These are phyloP conservation scores for Melanogaster broomeanus DNA, from an alignment of 768 basidiomycete genomes.

Conservation along the genomic window DNA sequence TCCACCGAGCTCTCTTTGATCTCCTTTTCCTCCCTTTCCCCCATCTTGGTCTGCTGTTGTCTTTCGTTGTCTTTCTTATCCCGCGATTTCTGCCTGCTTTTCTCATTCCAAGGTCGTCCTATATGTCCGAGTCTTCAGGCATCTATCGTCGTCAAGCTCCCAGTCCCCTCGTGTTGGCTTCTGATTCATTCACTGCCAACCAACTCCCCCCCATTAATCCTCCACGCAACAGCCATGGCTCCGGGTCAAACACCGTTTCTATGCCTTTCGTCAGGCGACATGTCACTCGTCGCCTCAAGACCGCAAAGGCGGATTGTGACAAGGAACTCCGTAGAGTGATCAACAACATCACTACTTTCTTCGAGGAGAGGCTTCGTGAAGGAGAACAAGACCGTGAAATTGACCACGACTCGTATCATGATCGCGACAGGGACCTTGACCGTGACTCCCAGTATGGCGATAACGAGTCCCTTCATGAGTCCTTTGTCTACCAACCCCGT, in stretches of 20 bases:
- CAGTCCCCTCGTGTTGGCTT: slow-evolving; percentile 79
- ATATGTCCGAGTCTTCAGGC: slow-evolving; percentile 52
- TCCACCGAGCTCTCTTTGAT: slow-evolving; percentile 13
- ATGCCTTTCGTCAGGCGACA: slow-evolving; percentile 94
- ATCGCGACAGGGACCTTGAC: slow-evolving; percentile 49
- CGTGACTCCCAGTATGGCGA: slow-evolving; percentile 61
- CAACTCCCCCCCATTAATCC: slow-evolving; percentile 43
- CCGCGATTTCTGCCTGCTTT: slow-evolving; percentile 16
- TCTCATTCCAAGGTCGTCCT: not conserved
- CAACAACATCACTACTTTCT: slow-evolving; percentile 90
- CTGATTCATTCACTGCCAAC: slow-evolving; percentile 61
- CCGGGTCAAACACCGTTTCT: slow-evolving; percentile 75
- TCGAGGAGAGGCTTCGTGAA: slow-evolving; percentile 86
- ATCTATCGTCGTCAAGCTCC: slow-evolving; percentile 55
- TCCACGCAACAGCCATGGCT: slow-evolving; percentile 40
- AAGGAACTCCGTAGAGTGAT: slow-evolving; percentile 94
- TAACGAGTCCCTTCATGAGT: slow-evolving; percentile 57
- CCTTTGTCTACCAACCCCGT: slow-evolving; percentile 58
- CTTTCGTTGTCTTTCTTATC: slow-evolving; percentile 6
- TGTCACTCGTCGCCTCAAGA: slow-evolving; percentile 89
- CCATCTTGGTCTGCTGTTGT: not conserved
- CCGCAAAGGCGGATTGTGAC: slow-evolving; percentile 96
- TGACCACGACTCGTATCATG: slow-evolving; percentile 57
- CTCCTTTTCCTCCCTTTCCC: not conserved
- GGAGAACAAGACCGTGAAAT: slow-evolving; percentile 64